These are phyloP conservation scores for Botryotinia calthae DNA, from an alignment of 2,329 filamentous ascomycete genomes.

Conservation along the genomic window DNA sequence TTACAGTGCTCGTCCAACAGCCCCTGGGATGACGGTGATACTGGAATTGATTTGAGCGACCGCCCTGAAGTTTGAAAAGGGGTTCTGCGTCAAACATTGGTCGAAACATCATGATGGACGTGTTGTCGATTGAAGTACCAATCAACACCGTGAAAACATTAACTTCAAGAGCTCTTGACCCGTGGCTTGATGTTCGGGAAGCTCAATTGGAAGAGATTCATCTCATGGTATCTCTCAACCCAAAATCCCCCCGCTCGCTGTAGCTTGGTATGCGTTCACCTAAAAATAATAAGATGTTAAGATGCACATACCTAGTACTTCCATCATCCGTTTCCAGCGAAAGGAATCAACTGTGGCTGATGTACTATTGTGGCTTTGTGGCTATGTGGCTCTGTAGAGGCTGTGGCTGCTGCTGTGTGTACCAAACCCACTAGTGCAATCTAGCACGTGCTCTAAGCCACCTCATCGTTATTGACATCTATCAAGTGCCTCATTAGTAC, in stretches of 20 bases:
- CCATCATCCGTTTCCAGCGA: neutral
- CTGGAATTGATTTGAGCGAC: neutral
- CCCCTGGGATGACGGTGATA: neutral
- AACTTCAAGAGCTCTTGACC: neutral
- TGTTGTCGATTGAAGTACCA: neutral
- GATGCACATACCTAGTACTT: neutral
- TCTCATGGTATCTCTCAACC: neutral
- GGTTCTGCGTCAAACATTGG: neutral
- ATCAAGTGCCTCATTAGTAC: neutral
- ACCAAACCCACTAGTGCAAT: neutral
- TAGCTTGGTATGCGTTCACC: neutral
- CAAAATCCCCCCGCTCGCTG: neutral
- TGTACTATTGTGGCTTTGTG: neutral
- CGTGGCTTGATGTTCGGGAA: neutral
- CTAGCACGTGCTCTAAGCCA: neutral
- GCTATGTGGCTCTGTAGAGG: neutral
- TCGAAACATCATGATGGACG: neutral
- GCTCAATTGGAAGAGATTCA: neutral
- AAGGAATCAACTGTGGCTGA: neutral
- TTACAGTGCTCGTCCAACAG: neutral
- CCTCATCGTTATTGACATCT: neutral
- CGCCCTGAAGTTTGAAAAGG: neutral
- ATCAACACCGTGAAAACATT: neutral
- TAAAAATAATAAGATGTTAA: neutral
- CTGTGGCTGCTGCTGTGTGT: neutral